phyloP scores from a whole-genome alignment of 345 rosid genomes.

The Acer yangbiense region DNA sequence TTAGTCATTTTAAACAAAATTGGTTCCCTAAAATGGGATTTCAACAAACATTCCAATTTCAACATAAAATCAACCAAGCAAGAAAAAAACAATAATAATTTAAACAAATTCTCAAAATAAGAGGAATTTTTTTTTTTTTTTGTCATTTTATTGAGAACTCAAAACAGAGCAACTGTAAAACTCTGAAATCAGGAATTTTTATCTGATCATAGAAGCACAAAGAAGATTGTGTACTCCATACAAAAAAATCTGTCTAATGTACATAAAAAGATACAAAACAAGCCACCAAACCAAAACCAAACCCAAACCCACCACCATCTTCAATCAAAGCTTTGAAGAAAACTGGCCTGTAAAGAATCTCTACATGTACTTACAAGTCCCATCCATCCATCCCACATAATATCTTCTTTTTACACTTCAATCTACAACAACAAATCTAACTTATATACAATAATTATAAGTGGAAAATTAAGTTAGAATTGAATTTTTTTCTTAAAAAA shows the following conservation, averaged over 20 bases:
- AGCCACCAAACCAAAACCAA: constrained; percentile 18
- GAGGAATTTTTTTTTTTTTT: constrained; percentile 7
- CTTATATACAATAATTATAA: constrained; percentile 13
- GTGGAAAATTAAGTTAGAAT: background rate
- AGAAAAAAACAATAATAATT: background rate
- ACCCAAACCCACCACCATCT: constrained; percentile 11
- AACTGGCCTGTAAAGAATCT: constrained; percentile 26
- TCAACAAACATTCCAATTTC: background rate
- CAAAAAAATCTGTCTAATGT: constrained; percentile 17
- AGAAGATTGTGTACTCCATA: constrained; percentile 18
- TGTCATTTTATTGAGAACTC: constrained; percentile 2
- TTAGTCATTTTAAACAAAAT: background rate
- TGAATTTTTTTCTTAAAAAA: no score
- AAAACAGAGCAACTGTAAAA: constrained; percentile 1
- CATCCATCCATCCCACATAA: background rate
- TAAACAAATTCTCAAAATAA: background rate
- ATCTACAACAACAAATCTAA: constrained; percentile 29
- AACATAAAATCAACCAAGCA: background rate
- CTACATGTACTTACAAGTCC: constrained; percentile 14
- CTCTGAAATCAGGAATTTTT: constrained; percentile 3
- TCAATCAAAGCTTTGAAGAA: constrained; percentile 41
- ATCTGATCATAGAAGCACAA: constrained; percentile 21
- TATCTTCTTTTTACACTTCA: background rate
- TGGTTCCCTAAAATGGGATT: background rate
- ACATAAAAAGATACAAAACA: constrained; percentile 35